Base-by-base conservation (phyloP, 1,284 basidiomycete species). In the Coriolopsis trogii region DNA sequence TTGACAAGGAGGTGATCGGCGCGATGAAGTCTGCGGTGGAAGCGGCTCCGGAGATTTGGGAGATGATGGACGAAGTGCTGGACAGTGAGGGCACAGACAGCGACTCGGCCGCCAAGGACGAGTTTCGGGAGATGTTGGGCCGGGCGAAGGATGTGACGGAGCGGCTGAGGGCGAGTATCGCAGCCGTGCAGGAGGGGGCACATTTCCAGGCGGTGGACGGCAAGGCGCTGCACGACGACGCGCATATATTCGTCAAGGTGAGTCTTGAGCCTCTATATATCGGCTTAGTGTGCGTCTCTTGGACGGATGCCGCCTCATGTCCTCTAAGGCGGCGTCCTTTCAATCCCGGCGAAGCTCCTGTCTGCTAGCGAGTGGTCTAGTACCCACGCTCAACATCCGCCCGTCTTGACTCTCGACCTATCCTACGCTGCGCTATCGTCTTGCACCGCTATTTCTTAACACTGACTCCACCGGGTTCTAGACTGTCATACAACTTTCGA, bases 161-260 rank as follows among this genome's bases (percentile, higher is more conserved):
- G 53, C 77, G 76, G 46, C 66, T 92, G 51, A 74, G 77, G 7
- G 75, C 75, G 23, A 78, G 79, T 59, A 78, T 89, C 36, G 67
- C 67, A 23, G 68, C 73, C 3, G 72, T 86, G 56, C 81, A 81
- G 43, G 75, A 77, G 43, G 78, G 73, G 44, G 50, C 41, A 16
- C 46, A 53, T 16, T 40, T 46, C 20, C 55, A 70, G 41, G 68
- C 66, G 29, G 71, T 71, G 39, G 84, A 88, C 58, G 76, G 76
- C 58, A 84, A 73, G 64, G 69, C 75, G 28, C 69, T 91, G 56
- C 80, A 82, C 34, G 87, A 90, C 53, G 82, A 88, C 61, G 87
- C 87, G 1, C 83, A 85, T 66, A 58, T 78, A 50, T 91, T 92
- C 60, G 77, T 87, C 39, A 91, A 87, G 77, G 88, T 87, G 63